Conservation (phyloP, 805 yeast species). For the Candida bentonensis region DNA sequence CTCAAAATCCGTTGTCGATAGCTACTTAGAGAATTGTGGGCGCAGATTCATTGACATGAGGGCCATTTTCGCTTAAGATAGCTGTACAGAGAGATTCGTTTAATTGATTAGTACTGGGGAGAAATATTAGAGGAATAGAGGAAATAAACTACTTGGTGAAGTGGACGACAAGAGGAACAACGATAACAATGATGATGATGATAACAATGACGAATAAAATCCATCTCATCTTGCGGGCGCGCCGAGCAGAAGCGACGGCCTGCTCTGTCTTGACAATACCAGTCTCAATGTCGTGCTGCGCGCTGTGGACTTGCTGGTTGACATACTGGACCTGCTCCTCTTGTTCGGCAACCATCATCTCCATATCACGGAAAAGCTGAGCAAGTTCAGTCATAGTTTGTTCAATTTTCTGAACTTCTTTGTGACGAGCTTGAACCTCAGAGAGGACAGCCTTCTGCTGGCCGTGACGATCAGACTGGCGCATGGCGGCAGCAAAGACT, state of each 20-base stretch:
- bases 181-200: slow-evolving; percentile 16
- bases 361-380: slow-evolving; percentile 91
- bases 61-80: slow-evolving; percentile 36
- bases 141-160: neutral
- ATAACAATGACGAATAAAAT: slow-evolving; percentile 40
- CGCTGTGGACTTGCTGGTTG: slow-evolving; percentile 65
- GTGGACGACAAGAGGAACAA: slow-evolving; percentile 9
- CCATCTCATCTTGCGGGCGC: slow-evolving; percentile 82
- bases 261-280: slow-evolving; percentile 89
- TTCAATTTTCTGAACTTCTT: slow-evolving; percentile 87
- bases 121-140: neutral
- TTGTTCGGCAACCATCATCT: slow-evolving; percentile 89
- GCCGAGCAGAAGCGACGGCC: slow-evolving; percentile 78
- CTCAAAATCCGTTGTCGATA: slow-evolving; percentile 46
- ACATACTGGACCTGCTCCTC: slow-evolving; percentile 75
- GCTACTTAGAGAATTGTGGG: slow-evolving; percentile 69
- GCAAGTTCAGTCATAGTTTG: slow-evolving; percentile 91
- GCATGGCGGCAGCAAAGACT: slow-evolving; percentile 76
- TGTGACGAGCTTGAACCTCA: slow-evolving; percentile 92
- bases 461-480: slow-evolving; percentile 25
- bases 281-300: slow-evolving; percentile 82
- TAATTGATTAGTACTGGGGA: neutral
- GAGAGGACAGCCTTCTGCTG: slow-evolving; percentile 91
- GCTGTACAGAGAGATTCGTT: neutral
- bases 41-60: slow-evolving; percentile 82